Evolutionary conservation across 306 rosid genomes (phyloP), one percentile per base, ranked within the genome.

Genomic region (Pyrus communis): DNA sequence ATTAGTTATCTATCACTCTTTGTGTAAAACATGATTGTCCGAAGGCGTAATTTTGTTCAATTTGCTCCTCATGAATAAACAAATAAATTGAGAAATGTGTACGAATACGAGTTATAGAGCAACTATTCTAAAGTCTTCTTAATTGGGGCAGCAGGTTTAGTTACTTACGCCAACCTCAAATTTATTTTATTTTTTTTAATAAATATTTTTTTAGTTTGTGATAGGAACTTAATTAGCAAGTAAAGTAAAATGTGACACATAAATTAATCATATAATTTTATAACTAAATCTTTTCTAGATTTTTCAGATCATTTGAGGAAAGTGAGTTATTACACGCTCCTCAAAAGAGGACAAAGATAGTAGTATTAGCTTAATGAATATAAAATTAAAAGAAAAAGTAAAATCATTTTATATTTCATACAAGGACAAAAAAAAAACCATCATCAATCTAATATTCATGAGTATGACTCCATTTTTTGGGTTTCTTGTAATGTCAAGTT

Each of bases 201-300:
- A 14, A 3, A 2, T 28, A 2, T 28, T 11, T 2, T 17, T 62
- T 13, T 11, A 61, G 42, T 63, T 63, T 63, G 22, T 30, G 68
- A 63, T 61, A 3, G 31, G 66, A 61, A 4, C 19, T 49, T 49
- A 19, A 17, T 15, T 60, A 54, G 59, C 42, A 71, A 62, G 35
- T 71, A 9, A 75, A 22, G 71, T 52, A 69, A 77, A 77, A 72
- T 83, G 74, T 60, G 81, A 72, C 61, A 75, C 74, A 51, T 62
- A 64, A 55, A 55, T 23, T 45, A 42, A 12, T 18, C 27, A 61
- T 46, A 23, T 9, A 35, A 4, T 51, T 58, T 19, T 74, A 51
- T 42, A 66, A 75, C 79, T 65, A 82, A 78, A 88, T 92, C 95
- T 88, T 80, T 84, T 74, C 73, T 79, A 88, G 97, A 88, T 91